A percentile compares a stretch with the other conserved stretches of the same genome.
phyloP scores from a whole-genome alignment of 2,329 filamentous ascomycete species.

The Domatiomyces globalis region DNA sequence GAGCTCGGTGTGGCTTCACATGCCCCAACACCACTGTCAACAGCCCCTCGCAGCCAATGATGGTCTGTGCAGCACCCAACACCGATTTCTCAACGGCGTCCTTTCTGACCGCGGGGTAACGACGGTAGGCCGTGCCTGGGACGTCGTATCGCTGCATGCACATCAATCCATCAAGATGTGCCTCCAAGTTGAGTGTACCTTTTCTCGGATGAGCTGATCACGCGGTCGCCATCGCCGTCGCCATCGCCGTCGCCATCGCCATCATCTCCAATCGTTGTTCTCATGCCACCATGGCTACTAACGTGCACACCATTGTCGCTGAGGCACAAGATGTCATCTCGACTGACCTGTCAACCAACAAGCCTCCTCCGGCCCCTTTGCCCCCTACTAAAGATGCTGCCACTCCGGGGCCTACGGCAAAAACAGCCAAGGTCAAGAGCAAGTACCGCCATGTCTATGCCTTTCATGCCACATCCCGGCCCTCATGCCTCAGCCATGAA shows the following conservation, averaged over 20 bases:
- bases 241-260: background rate
- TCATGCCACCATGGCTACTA: conserved; percentile 8
- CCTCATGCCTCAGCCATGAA: conserved; percentile 79
- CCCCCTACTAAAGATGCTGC: background rate
- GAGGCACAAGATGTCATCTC: conserved; percentile 10
- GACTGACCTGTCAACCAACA: conserved; percentile 4
- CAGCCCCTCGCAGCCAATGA: background rate
- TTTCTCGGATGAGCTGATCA: background rate
- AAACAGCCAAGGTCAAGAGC: conserved; percentile 10
- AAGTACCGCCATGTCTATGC: conserved; percentile 91
- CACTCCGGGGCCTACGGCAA: background rate
- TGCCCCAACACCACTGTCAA: background rate
- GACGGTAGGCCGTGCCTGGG: no score
- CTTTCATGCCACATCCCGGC: conserved; percentile 56
- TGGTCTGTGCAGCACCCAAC: conserved; percentile 1
- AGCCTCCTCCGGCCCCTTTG: conserved; percentile 1
- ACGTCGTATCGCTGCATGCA: no score
- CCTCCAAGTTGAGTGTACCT: background rate
- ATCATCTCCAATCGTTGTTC: background rate
- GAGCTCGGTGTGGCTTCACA: background rate
- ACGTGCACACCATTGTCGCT: conserved; percentile 9
- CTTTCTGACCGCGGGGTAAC: background rate
- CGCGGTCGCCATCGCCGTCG: background rate
- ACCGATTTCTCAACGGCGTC: background rate
- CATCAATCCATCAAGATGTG: no score